Evolutionary conservation across 2,329 filamentous ascomycete genomes (phyloP).

Genomic region (Fusarium abutilonis): DNA sequence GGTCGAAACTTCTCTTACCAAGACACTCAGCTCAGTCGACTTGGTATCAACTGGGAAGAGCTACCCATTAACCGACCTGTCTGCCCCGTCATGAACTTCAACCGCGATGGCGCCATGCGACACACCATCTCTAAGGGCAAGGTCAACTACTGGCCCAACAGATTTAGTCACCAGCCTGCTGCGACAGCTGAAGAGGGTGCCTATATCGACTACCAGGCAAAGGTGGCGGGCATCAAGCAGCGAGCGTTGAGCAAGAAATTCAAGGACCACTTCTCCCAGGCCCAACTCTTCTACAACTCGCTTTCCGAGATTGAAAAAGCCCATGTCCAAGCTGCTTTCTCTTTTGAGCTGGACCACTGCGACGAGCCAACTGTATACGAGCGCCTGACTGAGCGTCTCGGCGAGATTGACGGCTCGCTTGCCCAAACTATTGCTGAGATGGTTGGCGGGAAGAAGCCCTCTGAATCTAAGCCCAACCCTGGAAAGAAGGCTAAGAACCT

Average conservation of each 20-base stretch:
- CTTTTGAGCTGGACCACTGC: slow-evolving; percentile 83
- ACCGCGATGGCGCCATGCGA: slow-evolving; percentile 77
- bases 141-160: slow-evolving; percentile 72
- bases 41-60: slow-evolving; percentile 80
- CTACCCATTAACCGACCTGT: slow-evolving; percentile 80
- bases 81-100: slow-evolving; percentile 78
- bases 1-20: slow-evolving; percentile 76
- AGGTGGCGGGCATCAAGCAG: slow-evolving; percentile 74
- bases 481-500: slow-evolving; percentile 73
- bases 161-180: slow-evolving; percentile 72
- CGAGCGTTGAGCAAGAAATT: slow-evolving; percentile 78
- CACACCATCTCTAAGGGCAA: slow-evolving; percentile 76
- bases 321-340: slow-evolving; percentile 75
- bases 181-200: slow-evolving; percentile 69
- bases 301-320: slow-evolving; percentile 74
- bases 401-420: slow-evolving; percentile 76
- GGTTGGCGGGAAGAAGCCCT: slow-evolving; percentile 71
- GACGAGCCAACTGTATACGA: slow-evolving; percentile 81
- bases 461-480: slow-evolving; percentile 67
- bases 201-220: slow-evolving; percentile 72
- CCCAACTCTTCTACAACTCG: slow-evolving; percentile 86
- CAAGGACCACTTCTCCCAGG: slow-evolving; percentile 79
- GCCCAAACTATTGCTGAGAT: slow-evolving; percentile 75
- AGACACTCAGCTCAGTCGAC: slow-evolving; percentile 74
- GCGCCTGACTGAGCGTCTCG: slow-evolving; percentile 72